phyloP scores from a whole-genome alignment of 2,329 filamentous ascomycete species.

The Aspergillus clavatus region DNA sequence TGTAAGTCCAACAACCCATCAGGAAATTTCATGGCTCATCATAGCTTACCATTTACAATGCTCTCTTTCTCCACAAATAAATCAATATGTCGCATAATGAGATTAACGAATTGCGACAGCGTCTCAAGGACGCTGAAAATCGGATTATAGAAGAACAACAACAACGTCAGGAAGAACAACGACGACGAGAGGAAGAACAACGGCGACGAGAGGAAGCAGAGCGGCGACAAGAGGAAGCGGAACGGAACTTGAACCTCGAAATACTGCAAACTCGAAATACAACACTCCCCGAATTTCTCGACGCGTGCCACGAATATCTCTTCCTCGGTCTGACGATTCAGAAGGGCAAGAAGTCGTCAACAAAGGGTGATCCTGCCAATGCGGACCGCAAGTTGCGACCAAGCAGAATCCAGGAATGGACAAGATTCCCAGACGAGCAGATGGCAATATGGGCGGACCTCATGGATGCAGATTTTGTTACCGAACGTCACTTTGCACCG shows the following conservation, averaged over 20 bases:
- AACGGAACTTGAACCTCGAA: slow-evolving; percentile 5
- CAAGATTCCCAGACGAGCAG: slow-evolving; percentile 12
- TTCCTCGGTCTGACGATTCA: slow-evolving; percentile 15
- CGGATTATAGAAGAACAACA: too few species aligned
- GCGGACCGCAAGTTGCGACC: slow-evolving; percentile 15
- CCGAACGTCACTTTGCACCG: slow-evolving; percentile 14
- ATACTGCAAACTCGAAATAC: too few species aligned
- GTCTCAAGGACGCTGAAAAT: too few species aligned
- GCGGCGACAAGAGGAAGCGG: slow-evolving; percentile 6
- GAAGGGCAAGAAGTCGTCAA: slow-evolving; percentile 13
- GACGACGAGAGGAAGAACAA: too few species aligned
- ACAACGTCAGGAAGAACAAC: too few species aligned
- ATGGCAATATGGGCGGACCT: slow-evolving; percentile 13
- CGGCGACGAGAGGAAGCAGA: slow-evolving; percentile 7
- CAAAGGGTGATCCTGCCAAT: slow-evolving; percentile 17
- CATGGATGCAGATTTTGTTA: slow-evolving; percentile 13
- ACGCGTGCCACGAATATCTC: slow-evolving; percentile 15
- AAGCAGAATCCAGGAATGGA: slow-evolving; percentile 13
- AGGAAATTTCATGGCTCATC: too few species aligned
- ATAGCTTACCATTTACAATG: too few species aligned
- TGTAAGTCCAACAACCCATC: too few species aligned
- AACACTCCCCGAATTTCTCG: slow-evolving; percentile 16
- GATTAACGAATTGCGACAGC: too few species aligned
- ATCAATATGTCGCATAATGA: too few species aligned
- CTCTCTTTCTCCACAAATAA: too few species aligned